These are phyloP conservation scores for Saturnispora kantuleensis DNA, from an alignment of 805 yeast genomes.

Conservation along the genomic window DNA sequence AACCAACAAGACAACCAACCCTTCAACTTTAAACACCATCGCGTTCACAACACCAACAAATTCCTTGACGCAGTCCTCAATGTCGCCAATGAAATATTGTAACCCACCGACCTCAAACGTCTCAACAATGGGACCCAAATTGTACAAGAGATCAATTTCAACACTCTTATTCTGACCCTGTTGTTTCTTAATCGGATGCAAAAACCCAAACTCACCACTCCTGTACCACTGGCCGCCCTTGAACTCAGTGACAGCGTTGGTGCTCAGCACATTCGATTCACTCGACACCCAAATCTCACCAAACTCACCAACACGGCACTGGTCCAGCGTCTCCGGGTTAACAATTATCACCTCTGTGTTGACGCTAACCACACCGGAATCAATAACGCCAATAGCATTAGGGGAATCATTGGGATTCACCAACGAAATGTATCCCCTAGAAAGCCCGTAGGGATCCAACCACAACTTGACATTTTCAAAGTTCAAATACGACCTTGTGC, in stretches of 20 bases:
- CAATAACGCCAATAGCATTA: constrained; percentile 70
- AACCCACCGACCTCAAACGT: constrained; percentile 88
- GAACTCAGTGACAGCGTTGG: constrained; percentile 29
- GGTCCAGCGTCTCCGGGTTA: constrained; percentile 76
- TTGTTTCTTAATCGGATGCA: constrained; percentile 55
- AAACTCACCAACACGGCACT: constrained; percentile 82
- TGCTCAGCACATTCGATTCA: constrained; percentile 65
- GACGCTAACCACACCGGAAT: constrained; percentile 92
- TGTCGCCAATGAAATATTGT: constrained; percentile 81
- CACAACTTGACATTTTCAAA: constrained; percentile 82
- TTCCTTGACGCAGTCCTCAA: constrained; percentile 58
- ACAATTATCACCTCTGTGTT: constrained; percentile 91
- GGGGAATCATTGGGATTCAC: constrained; percentile 67
- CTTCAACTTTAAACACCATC: constrained; percentile 68
- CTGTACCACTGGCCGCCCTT: constrained; percentile 58
- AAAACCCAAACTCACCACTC: constrained; percentile 91
- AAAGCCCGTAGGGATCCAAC: constrained; percentile 76
- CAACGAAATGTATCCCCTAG: constrained; percentile 80
- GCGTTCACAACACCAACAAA: constrained; percentile 31
- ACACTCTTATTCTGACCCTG: constrained; percentile 16
- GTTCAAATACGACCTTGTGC: constrained; percentile 79
- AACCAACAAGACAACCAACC: constrained; percentile 64
- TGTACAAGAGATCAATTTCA: constrained; percentile 70
- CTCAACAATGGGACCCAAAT: constrained; percentile 73
- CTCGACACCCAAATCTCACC: constrained; percentile 98